Evolutionary conservation across 2,329 filamentous ascomycete genomes (phyloP).

Genomic region (Microsporum audouinii): DNA sequence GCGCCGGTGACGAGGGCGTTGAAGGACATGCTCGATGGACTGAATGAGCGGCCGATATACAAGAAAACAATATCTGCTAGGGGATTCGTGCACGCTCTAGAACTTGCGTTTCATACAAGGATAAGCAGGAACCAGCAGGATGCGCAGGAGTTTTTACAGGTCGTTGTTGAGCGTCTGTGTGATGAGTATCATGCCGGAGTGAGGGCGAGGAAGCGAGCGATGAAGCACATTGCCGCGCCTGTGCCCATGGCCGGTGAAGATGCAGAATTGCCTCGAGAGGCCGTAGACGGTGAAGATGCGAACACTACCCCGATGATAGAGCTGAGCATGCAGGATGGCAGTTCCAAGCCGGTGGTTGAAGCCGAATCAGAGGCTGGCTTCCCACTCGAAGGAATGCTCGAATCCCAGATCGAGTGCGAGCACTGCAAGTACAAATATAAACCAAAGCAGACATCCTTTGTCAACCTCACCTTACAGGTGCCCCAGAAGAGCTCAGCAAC

Average conservation of each 20-base stretch:
- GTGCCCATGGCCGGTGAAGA: neutral
- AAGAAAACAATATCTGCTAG: conserved; percentile 85
- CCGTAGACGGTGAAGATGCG: conserved; percentile 22
- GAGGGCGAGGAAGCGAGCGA: conserved; percentile 49
- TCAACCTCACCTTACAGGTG: conserved; percentile 83
- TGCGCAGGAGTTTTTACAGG: conserved; percentile 91
- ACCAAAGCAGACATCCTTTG: conserved; percentile 72
- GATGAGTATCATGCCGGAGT: conserved; percentile 87
- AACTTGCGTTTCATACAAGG: conserved; percentile 74
- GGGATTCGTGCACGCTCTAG: conserved; percentile 72
- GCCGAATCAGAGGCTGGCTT: conserved; percentile 48
- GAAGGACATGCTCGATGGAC: conserved; percentile 80
- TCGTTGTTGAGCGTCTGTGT: conserved; percentile 79
- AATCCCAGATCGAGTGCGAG: conserved; percentile 90
- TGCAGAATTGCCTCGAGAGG: neutral
- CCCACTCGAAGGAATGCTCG: conserved; percentile 79
- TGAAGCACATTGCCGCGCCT: neutral
- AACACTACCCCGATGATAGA: neutral
- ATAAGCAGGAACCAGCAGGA: conserved; percentile 95
- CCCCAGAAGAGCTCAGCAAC: conserved; percentile 72
- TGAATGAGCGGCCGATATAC: conserved; percentile 89
- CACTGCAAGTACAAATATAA: conserved; percentile 83
- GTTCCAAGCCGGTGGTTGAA: conserved; percentile 17
- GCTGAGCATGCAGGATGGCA: conserved; percentile 19
- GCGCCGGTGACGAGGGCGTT: conserved; percentile 75